Percentiles rank a stretch among this genome's conserved stretches.
phyloP scores from a whole-genome alignment of 1,284 basidiomycete genomes.

The Trichosporon faecale region DNA sequence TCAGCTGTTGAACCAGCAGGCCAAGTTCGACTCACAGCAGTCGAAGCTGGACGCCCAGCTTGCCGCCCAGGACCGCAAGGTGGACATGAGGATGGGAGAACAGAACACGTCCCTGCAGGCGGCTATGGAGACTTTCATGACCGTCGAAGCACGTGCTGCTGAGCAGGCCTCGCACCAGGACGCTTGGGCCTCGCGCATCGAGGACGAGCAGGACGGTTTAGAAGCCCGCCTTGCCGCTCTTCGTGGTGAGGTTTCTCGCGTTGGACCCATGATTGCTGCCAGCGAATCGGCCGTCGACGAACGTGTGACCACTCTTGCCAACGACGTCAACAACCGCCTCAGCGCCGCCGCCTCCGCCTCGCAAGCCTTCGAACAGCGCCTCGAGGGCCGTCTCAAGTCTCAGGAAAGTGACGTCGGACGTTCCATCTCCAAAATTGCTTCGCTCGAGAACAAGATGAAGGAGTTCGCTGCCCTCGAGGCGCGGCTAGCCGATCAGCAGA shows the following conservation, averaged over 20 bases:
- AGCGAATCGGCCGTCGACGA: constrained; percentile 6
- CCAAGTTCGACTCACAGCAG: constrained; percentile 2
- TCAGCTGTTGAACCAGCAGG: constrained; percentile 6
- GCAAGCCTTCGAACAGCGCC: constrained; percentile 1
- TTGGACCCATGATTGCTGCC: constrained; percentile 6
- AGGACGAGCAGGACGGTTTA: constrained; percentile 7
- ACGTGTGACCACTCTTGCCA: background rate
- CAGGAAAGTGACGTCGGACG: constrained; percentile 6
- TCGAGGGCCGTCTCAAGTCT: constrained; percentile 5
- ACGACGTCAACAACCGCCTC: background rate
- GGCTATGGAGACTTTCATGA: constrained; percentile 9
- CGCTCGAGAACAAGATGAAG: constrained; percentile 4
- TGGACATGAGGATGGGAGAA: constrained; percentile 5
- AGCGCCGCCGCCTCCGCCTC: background rate
- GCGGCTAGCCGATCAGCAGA: background rate
- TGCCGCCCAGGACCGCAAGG: constrained; percentile 4
- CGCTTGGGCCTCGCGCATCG: constrained; percentile 8
- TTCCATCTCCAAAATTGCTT: background rate
- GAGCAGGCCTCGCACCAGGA: constrained; percentile 10
- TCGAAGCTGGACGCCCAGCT: constrained; percentile 1
- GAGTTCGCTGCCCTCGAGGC: background rate
- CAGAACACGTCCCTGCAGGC: constrained; percentile 4
- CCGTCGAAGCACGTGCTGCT: background rate
- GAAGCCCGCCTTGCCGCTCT: constrained; percentile 2
- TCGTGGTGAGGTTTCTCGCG: constrained; percentile 3